A percentile compares a stretch with the other conserved stretches of the same genome.
Evolutionary conservation across 371 early-diverging fungal genomes (phyloP).

Genomic region (Apophysomyces variabilis): DNA sequence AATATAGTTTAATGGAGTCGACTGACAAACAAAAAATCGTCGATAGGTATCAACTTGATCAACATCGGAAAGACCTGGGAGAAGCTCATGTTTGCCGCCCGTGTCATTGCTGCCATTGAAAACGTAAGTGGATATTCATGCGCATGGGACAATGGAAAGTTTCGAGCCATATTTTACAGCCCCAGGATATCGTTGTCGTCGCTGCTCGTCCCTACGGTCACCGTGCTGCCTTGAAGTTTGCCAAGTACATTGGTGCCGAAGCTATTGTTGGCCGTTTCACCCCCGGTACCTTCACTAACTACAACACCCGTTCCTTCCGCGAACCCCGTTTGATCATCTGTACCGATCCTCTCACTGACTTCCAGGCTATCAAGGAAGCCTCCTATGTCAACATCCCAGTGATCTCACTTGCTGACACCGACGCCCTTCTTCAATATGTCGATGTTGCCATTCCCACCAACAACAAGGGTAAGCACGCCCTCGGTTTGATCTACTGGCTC

Average conservation of each 20-base stretch:
- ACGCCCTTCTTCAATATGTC: slow-evolving; percentile 92
- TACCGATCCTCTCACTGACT: slow-evolving; percentile 98
- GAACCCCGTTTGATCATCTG: slow-evolving; percentile 98
- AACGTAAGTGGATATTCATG: slow-evolving; percentile 54
- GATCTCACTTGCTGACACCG: slow-evolving; percentile 98
- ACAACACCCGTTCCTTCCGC: slow-evolving; percentile 97
- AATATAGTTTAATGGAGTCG: neutral
- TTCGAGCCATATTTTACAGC: slow-evolving; percentile 25
- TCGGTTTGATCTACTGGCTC: slow-evolving; percentile 98
- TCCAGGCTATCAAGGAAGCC: slow-evolving; percentile 98
- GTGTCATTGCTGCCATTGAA: slow-evolving; percentile 95
- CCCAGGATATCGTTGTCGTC: slow-evolving; percentile 93
- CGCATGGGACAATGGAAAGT: too few relatives aligned
- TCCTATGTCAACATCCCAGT: slow-evolving; percentile 99
- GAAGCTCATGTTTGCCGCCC: slow-evolving; percentile 99
- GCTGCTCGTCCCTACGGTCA: slow-evolving; percentile 98
- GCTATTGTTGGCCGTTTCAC: slow-evolving; percentile 99
- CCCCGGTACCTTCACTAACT: slow-evolving; percentile 99
- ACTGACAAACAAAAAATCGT: slow-evolving; percentile 3
- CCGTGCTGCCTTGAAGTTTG: slow-evolving; percentile 99
- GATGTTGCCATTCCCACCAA: slow-evolving; percentile 99
- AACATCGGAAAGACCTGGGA: slow-evolving; percentile 99
- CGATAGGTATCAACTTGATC: slow-evolving; percentile 83
- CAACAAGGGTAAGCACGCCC: slow-evolving; percentile 98
- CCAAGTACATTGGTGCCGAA: slow-evolving; percentile 95